Base-by-base conservation (phyloP, 2,329 filamentous ascomycete species). In the Trichoderma atrobrunneum region DNA sequence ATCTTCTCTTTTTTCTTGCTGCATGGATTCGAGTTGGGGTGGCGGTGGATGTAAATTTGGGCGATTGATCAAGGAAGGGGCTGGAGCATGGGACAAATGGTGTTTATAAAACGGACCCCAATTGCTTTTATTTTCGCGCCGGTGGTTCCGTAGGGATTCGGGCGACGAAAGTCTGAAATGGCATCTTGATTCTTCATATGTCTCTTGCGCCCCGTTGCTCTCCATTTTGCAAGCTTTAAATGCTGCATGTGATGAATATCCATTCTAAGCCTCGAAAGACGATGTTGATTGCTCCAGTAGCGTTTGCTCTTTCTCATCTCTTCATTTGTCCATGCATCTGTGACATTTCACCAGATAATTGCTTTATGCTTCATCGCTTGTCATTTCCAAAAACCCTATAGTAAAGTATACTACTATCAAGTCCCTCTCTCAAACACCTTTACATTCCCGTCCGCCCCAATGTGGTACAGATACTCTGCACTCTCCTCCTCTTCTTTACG, bases 371-470 rank as follows among this genome's bases (percentile, higher is more conserved):
- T 24, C 10, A 24, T 43, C 16, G 39, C 39, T n/a, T 8, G 39
- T 34, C 57, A 60, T 21, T 60, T 16, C 3, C 57, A 36, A 36
- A n/a, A 57, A 14, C 21, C 18, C 1, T n/a, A 11, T 34, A 21
- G n/a, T 2, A n/a, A 8, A 18, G 14, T 5, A n/a, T 14, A 12
- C 14, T 14, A 12, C 14, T 11, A 54, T 62, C 57, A 82, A 8
- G 80, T 75, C 24, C 95, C 94, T 78, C 94, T 88, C 78, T 93
- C 93, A 85, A 97, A 98, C 8, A 97, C 93, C 78, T 86, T 92
- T 28, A 94, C 93, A 26, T 88, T 88, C 1, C 93, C 93, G 83
- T 97, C 94, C 11, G 90, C 89, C 68, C 90, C 89, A 34, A 97
- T 89, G 78, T 92, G 90, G 83, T 97, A 98, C 79, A 98, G 78